phyloP scores from a whole-genome alignment of 306 rosid genomes.

The Prunus salicina region DNA sequence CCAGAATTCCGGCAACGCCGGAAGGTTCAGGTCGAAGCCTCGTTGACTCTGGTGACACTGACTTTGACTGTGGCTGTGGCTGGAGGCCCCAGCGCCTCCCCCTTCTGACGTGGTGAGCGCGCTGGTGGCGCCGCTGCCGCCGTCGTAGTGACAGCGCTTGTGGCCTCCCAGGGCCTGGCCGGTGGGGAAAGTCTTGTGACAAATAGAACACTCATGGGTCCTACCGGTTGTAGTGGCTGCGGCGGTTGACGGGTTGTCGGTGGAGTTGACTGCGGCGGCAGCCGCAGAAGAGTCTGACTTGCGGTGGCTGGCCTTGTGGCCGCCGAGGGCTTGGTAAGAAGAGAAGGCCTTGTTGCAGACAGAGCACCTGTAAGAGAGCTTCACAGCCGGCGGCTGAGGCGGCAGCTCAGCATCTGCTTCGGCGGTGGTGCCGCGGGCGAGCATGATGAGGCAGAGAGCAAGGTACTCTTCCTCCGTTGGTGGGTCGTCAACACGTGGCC shows the following conservation, averaged over 20 bases:
- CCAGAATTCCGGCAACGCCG: constrained; percentile 70
- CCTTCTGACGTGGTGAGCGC: constrained; percentile 51
- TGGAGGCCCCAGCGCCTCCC: constrained; percentile 27
- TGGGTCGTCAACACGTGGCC: constrained; percentile 42
- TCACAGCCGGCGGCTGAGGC: constrained; percentile 25
- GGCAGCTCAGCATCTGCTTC: not conserved
- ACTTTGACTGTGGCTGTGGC: constrained; percentile 32
- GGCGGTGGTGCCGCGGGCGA: constrained; percentile 52
- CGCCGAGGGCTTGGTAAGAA: constrained; percentile 91
- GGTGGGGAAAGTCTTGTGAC: constrained; percentile 76
- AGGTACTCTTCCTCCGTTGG: constrained; percentile 78
- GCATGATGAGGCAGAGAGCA: constrained; percentile 97
- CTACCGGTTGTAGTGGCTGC: constrained; percentile 13
- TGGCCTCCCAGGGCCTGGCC: constrained; percentile 98
- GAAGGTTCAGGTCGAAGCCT: constrained; percentile 73
- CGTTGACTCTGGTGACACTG: constrained; percentile 41
- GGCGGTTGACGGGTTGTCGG: constrained; percentile 2
- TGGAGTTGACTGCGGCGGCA: constrained; percentile 1
- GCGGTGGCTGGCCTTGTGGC: constrained; percentile 96
- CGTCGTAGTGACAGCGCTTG: constrained; percentile 95
- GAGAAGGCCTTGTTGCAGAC: constrained; percentile 71
- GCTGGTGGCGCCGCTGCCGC: constrained; percentile 37
- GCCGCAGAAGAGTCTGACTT: constrained; percentile 33
- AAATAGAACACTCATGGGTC: constrained; percentile 80
- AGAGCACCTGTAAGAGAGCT: constrained; percentile 50